Base-by-base conservation (phyloP, 495 filamentous ascomycete genomes). In the Hyaloscypha finlandica region DNA sequence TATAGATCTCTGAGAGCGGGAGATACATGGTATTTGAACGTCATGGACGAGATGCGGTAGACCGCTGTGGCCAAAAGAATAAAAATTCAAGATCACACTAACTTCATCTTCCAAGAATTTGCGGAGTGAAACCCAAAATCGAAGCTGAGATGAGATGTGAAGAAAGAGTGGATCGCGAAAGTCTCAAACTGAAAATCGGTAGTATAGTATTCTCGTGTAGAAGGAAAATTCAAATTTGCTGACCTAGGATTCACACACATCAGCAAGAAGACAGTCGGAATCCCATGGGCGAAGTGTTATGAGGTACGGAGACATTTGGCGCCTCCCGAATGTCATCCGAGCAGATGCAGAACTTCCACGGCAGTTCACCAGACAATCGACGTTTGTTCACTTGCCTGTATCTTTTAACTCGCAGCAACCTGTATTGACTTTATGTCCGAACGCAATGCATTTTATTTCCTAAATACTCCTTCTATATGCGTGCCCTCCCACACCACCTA, bases 1-100 rank as follows among this genome's bases (percentile, higher is more conserved):
- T 57, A 71, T 71, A 71, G 69, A 65, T 65, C 62, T 68, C 62
- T 57, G 30, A 59, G 33, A 32, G 57, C 35, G 60, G 63, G 56
- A 37, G 42, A 68, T 52, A 66, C 32, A 33, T 31, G 63, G 32
- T 22, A 65, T 65, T 33, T 29, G 12, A 53, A 16, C 25, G 42
- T 48, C 42, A 37, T 59, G 63, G 39, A 65, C 51, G 19, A 61
- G 62, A 58, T 51, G 51, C 54, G 60, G 60, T 30, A 56, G 53
- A 25, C 9, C 16, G 16, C 42, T 19, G 16, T 48, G 42, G 16
- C 4, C 42, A 48, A 48, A 48, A 19, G 20, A 56, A 56, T 56
- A 56, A 32, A 56, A 25, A 48, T 16, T 19, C 42, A 48, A 48
- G 42, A 48, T 14, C 42, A 4, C 42, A 19, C 16, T 19, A 12